These are phyloP conservation scores for Naganishia onofrii DNA, from an alignment of 768 basidiomycete species.

Conservation along the genomic window DNA sequence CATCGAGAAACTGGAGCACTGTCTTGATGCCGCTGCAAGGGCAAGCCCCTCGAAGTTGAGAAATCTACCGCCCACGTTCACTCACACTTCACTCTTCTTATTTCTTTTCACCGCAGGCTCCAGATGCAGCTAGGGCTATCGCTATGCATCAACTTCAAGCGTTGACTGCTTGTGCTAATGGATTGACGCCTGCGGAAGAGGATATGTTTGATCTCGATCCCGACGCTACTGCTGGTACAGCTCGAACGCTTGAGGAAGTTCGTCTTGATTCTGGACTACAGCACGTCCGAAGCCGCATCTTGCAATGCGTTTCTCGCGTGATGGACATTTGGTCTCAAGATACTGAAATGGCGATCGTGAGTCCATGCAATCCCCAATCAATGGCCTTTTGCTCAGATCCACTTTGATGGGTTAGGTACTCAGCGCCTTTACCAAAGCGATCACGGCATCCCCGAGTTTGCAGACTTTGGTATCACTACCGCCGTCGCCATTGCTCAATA, in stretches of 20 bases:
- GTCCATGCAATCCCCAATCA: conserved; percentile 49
- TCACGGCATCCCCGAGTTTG: conserved; percentile 75
- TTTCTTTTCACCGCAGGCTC: conserved; percentile 41
- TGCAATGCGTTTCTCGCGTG: conserved; percentile 61
- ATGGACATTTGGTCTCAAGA: conserved; percentile 78
- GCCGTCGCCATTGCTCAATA: conserved; percentile 64
- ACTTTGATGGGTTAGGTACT: conserved; percentile 58
- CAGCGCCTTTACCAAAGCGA: conserved; percentile 79
- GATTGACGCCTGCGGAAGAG: conserved; percentile 75
- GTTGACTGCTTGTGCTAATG: conserved; percentile 79
- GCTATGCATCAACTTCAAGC: conserved; percentile 74
- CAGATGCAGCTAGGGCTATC: conserved; percentile 67
- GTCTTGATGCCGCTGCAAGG: conserved; percentile 20
- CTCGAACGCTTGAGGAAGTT: conserved; percentile 60
- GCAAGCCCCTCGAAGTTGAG: conserved; percentile 7
- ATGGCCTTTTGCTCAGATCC: background rate
- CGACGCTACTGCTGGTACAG: conserved; percentile 53
- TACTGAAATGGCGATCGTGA: conserved; percentile 70
- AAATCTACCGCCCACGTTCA: background rate
- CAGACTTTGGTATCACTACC: conserved; percentile 74
- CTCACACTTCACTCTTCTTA: background rate
- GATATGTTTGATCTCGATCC: conserved; percentile 63
- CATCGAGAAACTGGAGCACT: conserved; percentile 62
- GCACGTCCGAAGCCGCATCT: conserved; percentile 64
- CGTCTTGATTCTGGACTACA: conserved; percentile 60